A percentile compares a stretch with the other conserved stretches of the same genome.
These are phyloP conservation scores for Tremellales sp. DNA, from an alignment of 1,284 basidiomycete species.

Conservation along the genomic window DNA sequence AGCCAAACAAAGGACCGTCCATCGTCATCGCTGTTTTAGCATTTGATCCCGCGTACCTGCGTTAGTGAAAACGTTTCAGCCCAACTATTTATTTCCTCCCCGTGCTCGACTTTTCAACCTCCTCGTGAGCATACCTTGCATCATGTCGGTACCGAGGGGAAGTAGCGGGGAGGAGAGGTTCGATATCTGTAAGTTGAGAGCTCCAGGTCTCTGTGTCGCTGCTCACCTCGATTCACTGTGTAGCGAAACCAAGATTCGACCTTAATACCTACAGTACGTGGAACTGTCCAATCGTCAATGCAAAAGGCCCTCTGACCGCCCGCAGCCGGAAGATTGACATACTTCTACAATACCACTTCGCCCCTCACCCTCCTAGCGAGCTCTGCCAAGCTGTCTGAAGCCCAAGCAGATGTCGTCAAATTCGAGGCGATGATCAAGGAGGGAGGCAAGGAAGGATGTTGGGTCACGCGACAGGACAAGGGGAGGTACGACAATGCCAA, in stretches of 20 bases:
- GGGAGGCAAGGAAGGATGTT: conserved; percentile 37
- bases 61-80: no score
- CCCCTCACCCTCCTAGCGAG: conserved; percentile 54
- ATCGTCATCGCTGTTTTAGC: no score
- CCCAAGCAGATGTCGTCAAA: conserved; percentile 42
- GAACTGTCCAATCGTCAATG: background rate
- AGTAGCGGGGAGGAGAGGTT: conserved; percentile 8
- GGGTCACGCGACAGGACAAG: conserved; percentile 38
- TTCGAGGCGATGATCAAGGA: conserved; percentile 45
- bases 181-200: conserved; percentile 16
- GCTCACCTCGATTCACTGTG: background rate
- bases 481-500: conserved; percentile 48
- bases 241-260: conserved; percentile 40
- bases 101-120: no score
- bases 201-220: conserved; percentile 8
- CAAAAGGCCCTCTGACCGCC: background rate
- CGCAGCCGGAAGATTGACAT: conserved; percentile 50
- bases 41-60: no score
- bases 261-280: conserved; percentile 33
- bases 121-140: no score
- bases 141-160: no score
- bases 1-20: no score
- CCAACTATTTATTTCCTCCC: no score
- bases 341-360: conserved; percentile 55
- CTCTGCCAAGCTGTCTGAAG: conserved; percentile 38